Evolutionary conservation across 306 rosid species (phyloP).

Genomic region (Prunus davidiana): DNA sequence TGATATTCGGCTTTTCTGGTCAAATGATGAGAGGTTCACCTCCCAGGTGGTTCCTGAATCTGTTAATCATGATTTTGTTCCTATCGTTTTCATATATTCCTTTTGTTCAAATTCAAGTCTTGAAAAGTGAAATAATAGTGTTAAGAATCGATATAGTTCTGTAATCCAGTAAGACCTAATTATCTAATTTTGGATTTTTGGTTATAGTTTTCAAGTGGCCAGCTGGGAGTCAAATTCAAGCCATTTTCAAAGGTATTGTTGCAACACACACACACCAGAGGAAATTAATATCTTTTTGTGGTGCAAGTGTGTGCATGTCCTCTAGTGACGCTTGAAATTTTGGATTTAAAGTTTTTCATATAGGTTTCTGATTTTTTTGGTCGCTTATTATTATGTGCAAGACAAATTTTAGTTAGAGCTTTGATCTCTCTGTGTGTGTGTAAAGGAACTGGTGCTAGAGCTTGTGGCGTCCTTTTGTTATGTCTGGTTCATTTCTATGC

Average conservation of each 20-base stretch:
- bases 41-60: conserved; percentile 66
- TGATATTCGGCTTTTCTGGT: conserved; percentile 95
- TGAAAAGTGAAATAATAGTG: conserved; percentile 7
- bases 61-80: conserved; percentile 11
- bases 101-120: conserved; percentile 8
- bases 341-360: neutral
- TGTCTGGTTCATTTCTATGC: neutral
- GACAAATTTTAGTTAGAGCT: neutral
- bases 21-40: conserved; percentile 84
- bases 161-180: conserved; percentile 2
- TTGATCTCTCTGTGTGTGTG: neutral
- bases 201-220: conserved; percentile 71
- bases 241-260: conserved; percentile 84
- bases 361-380: neutral
- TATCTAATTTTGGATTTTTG: conserved; percentile 28
- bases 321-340: neutral
- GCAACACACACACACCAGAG: neutral
- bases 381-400: neutral
- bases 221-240: conserved; percentile 84
- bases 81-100: conserved; percentile 14
- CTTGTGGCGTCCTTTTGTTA: neutral
- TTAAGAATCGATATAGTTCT: conserved; percentile 21
- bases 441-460: neutral
- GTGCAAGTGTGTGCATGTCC: neutral
- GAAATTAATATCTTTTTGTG: neutral